These are phyloP conservation scores for Cantharellus anzutake DNA, from an alignment of 768 basidiomycete species.

Conservation along the genomic window DNA sequence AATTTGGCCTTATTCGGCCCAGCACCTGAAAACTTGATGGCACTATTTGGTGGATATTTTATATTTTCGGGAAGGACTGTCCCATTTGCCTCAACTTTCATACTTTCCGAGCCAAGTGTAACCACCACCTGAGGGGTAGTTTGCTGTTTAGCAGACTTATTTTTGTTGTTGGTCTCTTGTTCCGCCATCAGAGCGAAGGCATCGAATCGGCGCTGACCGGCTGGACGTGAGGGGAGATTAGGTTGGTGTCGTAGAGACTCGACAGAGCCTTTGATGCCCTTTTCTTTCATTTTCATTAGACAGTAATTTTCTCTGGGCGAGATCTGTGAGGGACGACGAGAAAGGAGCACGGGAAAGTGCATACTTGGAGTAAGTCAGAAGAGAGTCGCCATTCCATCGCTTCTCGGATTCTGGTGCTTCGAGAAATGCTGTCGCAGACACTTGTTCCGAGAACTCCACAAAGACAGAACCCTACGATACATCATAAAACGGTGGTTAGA, in stretches of 20 bases:
- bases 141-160: constrained; percentile 14
- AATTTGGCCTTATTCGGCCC: constrained; percentile 38
- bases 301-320: constrained; percentile 57
- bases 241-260: background rate
- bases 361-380: constrained; percentile 79
- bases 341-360: constrained; percentile 11
- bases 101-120: constrained; percentile 16
- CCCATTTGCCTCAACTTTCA: constrained; percentile 25
- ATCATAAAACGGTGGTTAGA: background rate
- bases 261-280: constrained; percentile 34
- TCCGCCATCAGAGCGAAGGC: constrained; percentile 48
- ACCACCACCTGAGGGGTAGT: constrained; percentile 11
- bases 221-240: constrained; percentile 2
- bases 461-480: constrained; percentile 68
- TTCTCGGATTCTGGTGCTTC: constrained; percentile 58
- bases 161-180: constrained; percentile 15
- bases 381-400: constrained; percentile 51
- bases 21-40: constrained; percentile 37
- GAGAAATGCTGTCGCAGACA: constrained; percentile 53
- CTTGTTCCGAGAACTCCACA: constrained; percentile 61
- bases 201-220: constrained; percentile 30
- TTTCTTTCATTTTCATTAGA: constrained; percentile 91
- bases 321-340: background rate
- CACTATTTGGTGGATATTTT: constrained; percentile 30
- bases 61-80: constrained; percentile 25